phyloP scores from a whole-genome alignment of 371 early-diverging fungal genomes.

The Chytridium lagenaria region DNA sequence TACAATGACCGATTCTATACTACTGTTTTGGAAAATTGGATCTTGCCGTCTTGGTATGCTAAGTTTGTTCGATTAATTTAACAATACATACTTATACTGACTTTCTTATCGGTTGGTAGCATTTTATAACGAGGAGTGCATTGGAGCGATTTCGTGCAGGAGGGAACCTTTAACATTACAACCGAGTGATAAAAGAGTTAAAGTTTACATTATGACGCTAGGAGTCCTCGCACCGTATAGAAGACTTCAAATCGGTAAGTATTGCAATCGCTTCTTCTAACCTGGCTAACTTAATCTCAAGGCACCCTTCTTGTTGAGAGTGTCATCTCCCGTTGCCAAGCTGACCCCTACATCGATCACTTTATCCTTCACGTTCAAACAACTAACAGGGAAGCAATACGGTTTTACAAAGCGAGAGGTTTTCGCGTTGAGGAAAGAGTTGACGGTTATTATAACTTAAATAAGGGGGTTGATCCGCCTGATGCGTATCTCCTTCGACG shows the following conservation, averaged over 20 bases:
- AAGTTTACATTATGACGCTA: slow-evolving; percentile 93
- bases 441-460: slow-evolving; percentile 78
- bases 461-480: slow-evolving; percentile 76
- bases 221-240: slow-evolving; percentile 91
- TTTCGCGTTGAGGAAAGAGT: slow-evolving; percentile 72
- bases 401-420: slow-evolving; percentile 86
- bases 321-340: slow-evolving; percentile 64
- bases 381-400: slow-evolving; percentile 81
- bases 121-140: slow-evolving; percentile 58
- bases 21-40: slow-evolving; percentile 61
- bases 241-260: slow-evolving; percentile 77
- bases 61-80: background rate
- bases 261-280: slow-evolving; percentile 3
- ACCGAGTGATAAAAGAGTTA: background rate
- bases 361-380: slow-evolving; percentile 92
- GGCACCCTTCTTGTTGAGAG: slow-evolving; percentile 67
- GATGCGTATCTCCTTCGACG: slow-evolving; percentile 75
- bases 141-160: slow-evolving; percentile 91
- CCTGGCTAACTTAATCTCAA: slow-evolving; percentile 24
- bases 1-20: slow-evolving; percentile 85
- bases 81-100: too few species aligned
- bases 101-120: too few species aligned
- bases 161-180: slow-evolving; percentile 19
- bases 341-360: slow-evolving; percentile 50
- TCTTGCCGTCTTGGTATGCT: slow-evolving; percentile 17